Base-by-base conservation (phyloP, 169 alveolate genomes). In the Plasmodium gonderi region DNA sequence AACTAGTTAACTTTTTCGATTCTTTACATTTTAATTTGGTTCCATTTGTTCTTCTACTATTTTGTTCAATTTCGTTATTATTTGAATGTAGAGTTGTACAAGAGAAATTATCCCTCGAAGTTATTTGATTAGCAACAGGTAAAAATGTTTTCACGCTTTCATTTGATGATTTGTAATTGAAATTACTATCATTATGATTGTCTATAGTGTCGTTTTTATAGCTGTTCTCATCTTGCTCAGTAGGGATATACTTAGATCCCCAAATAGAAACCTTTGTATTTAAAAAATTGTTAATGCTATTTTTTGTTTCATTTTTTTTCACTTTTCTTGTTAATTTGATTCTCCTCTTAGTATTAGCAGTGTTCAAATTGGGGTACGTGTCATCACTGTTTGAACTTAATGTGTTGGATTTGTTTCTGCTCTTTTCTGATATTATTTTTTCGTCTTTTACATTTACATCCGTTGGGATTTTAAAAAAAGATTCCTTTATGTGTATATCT, bases 11-110 rank as follows among this genome's bases (percentile, higher is more conserved):
- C 29, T 75, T 85, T 51, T 23, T 85, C 3, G 44, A 8, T 51
- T 85, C 67, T 44, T 60, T 72, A 38, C 17, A 14, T 54, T 85
- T 85, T 51, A 85, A 26, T 85, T 49, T 54, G 17, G 83, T 20
- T 0, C 87, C 87, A 51, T 26, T 85, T 38, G 12, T 36, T 9
- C 26, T 17, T 11, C 45, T 49, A 67, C 60, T 17, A 20, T 1
- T 72, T n/a, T 49, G 65, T 33, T n/a, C 12, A 38, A 6, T 54
- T n/a, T 11, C 78, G 12, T 82, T 47, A 47, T 75, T 82, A 82
- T 69, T 69, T n/a, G 92, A 82, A 6, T 42, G 60, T 20, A 82
- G 45, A 33, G 92, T 82, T 14, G 92, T 82, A 29, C 77, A 68
- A 1, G 92, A 68, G 33, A 49, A 44, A 47, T 82, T 69, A 31